A percentile compares a stretch with the other conserved stretches of the same genome.
Evolutionary conservation across 768 basidiomycete genomes (phyloP).

Genomic region (Lentinus tigrinus): DNA sequence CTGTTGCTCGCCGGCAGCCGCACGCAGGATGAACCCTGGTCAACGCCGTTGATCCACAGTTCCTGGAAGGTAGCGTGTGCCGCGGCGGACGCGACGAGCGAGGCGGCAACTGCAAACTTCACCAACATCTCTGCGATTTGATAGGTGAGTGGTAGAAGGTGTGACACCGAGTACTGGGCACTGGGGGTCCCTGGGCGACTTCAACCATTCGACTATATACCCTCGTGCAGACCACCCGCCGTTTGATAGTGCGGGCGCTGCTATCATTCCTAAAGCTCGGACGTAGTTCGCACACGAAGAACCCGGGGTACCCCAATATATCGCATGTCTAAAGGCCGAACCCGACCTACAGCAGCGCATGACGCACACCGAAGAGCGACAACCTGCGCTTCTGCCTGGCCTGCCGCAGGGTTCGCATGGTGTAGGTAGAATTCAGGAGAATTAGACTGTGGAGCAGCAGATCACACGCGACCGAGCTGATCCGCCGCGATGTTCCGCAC

Average conservation of each 20-base stretch:
- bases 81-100: slow-evolving; percentile 38
- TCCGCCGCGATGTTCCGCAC: background rate
- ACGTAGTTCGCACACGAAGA: slow-evolving; percentile 6
- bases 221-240: background rate
- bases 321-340: background rate
- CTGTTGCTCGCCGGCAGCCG: slow-evolving; percentile 45
- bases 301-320: slow-evolving; percentile 1
- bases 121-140: slow-evolving; percentile 29
- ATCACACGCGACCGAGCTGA: background rate
- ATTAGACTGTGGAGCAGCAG: background rate
- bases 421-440: background rate
- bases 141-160: background rate
- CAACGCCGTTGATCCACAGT: slow-evolving; percentile 50
- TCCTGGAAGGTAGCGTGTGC: slow-evolving; percentile 57
- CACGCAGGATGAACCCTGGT: slow-evolving; percentile 46
- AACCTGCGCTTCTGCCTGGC: slow-evolving; percentile 15
- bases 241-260: background rate
- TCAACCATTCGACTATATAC: background rate
- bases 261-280: slow-evolving; percentile 6
- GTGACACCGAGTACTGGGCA: background rate
- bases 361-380: slow-evolving; percentile 3
- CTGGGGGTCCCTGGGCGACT: background rate
- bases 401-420: background rate
- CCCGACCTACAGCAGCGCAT: slow-evolving; percentile 3
- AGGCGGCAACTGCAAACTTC: slow-evolving; percentile 31